Evolutionary conservation across 2,329 filamentous ascomycete species (phyloP).

Genomic region (Xenosphaeropsis pyriputrescens): DNA sequence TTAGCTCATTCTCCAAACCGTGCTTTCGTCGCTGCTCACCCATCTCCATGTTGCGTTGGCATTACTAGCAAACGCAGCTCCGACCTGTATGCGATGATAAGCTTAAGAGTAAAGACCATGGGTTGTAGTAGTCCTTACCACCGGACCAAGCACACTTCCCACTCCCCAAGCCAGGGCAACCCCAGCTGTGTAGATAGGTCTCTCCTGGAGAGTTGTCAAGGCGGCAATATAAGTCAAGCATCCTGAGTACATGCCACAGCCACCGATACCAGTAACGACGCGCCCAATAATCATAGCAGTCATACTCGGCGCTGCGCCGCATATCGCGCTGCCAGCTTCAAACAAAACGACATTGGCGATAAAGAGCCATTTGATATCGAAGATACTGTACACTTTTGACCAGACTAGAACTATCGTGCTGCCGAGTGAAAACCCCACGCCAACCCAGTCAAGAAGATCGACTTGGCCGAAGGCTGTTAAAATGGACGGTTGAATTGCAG

Average conservation of each 20-base stretch:
- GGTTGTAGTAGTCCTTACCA: not conserved
- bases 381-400: not conserved
- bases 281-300: slow-evolving; percentile 31
- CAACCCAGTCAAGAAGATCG: slow-evolving; percentile 11
- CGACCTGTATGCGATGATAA: slow-evolving; percentile 20
- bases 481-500: slow-evolving; percentile 13
- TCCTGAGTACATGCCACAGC: slow-evolving; percentile 28
- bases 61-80: slow-evolving; percentile 24
- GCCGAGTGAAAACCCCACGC: slow-evolving; percentile 12
- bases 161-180: slow-evolving; percentile 2
- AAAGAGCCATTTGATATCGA: not conserved
- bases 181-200: slow-evolving; percentile 17
- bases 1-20: not conserved
- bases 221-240: slow-evolving; percentile 28
- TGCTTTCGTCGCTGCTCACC: slow-evolving; percentile 4
- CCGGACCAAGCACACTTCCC: slow-evolving; percentile 2
- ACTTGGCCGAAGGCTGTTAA: slow-evolving; percentile 10
- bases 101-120: not conserved
- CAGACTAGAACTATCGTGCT: slow-evolving; percentile 5
- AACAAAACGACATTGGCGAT: not conserved
- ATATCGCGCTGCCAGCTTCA: slow-evolving; percentile 19
- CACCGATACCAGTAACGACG: slow-evolving; percentile 28
- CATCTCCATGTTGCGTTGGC: slow-evolving; percentile 28
- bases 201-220: slow-evolving; percentile 18
- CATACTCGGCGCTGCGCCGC: slow-evolving; percentile 20